Evolutionary conservation across 1,139 yeast species (phyloP), one percentile per base, ranked within the genome.

Genomic region (Suhomyces maxii): DNA sequence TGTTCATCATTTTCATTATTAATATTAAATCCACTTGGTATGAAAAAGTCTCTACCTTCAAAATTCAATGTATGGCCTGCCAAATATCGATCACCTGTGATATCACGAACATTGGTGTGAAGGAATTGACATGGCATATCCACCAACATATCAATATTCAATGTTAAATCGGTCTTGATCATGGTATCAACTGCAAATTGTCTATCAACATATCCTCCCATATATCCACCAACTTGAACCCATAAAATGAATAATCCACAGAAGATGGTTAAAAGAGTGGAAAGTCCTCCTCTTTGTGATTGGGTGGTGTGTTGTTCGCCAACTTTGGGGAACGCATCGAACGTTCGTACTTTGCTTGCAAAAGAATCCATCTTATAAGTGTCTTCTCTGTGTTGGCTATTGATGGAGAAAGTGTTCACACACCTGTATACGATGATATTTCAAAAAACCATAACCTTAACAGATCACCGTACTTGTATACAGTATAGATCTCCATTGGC

Each of bases 321-420:
- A 26, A 89, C 89, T 65, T 91, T 91, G 18, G 98, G 68, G 59
- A 89, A 89, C 33, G 97, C 97, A 72, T 89, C 97, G 65, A 89
- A 89, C 8, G 90, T 77, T 57, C 80, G 73, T 42, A 86, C 81
- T 50, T 54, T 64, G 37, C 54, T 65, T 25, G 75, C 54, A 49
- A 74, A 64, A 7, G 68, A 42, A 37, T 73, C 77, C 78, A 74
- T 74, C 11, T 9, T 11, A 9, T 28, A 28, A 28, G n/a, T 3
- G 6, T 18, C 6, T 3, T 2, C 23, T 18, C 23, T 18, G 6
- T 18, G 23, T 18, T 18, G 23, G 23, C 23, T 18, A 2, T 18
- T 18, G 23, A 18, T 18, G 23, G 23, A 18, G 23, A 18, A 18
- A 18, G 23, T 18, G 6, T 18, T 18, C 3, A 18, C 23, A 18